Conservation (phyloP, 257 asterid genomes). For the Galeopsis tetrahit region DNA sequence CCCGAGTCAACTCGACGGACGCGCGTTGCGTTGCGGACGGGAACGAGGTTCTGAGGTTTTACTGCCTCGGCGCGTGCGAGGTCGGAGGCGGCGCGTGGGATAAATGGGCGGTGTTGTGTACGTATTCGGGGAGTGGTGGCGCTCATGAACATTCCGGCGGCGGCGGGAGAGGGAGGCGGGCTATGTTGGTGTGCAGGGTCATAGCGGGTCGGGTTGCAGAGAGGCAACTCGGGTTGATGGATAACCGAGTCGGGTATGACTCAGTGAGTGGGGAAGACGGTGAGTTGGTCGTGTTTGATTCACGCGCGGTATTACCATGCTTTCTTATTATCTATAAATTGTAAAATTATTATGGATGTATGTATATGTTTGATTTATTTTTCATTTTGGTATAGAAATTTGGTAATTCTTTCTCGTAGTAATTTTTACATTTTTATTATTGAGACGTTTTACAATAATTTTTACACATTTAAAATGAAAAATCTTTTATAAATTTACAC, state of each 20-base stretch:
- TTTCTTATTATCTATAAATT: conserved; percentile 71
- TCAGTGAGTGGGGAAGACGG: conserved; percentile 58
- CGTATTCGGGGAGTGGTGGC: conserved; percentile 68
- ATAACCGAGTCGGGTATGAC: conserved; percentile 61
- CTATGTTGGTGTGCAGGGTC: conserved; percentile 78
- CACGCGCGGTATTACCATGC: conserved; percentile 95
- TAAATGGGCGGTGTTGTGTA: conserved; percentile 65
- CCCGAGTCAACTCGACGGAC: conserved; percentile 38
- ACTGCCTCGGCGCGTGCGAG: conserved; percentile 77
- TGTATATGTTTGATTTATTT: neutral
- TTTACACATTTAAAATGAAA: too few relatives aligned
- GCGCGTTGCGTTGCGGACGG: conserved; percentile 92
- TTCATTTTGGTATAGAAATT: neutral
- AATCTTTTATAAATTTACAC: too few relatives aligned
- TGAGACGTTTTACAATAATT: too few relatives aligned
- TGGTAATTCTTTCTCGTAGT: too few relatives aligned
- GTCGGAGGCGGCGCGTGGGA: conserved; percentile 60
- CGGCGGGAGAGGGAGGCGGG: conserved; percentile 79
- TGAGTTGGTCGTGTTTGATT: conserved; percentile 75
- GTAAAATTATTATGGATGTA: conserved; percentile 26
- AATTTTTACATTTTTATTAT: too few relatives aligned
- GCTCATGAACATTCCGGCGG: conserved; percentile 60
- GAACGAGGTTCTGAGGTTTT: conserved; percentile 87
- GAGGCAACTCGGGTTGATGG: conserved; percentile 48
- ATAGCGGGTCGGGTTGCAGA: conserved; percentile 75